Conservation (phyloP, 2,329 filamentous ascomycete species). For the Diplocarpon mali region DNA sequence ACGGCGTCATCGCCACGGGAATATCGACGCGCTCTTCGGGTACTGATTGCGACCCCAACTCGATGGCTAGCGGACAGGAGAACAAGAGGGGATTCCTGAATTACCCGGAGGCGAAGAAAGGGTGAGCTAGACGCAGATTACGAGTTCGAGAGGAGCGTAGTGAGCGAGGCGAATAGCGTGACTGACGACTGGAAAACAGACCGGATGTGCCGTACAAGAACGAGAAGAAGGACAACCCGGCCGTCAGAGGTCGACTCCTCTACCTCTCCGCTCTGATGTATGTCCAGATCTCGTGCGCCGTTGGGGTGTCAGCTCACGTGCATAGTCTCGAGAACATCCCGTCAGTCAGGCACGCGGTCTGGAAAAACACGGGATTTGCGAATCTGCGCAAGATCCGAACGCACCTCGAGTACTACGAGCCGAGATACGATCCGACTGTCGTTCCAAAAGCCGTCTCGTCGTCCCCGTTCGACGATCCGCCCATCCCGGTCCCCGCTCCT, state of each 20-base stretch:
- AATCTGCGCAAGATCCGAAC: slow-evolving; percentile 9
- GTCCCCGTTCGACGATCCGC: slow-evolving; percentile 5
- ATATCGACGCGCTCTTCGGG: not conserved
- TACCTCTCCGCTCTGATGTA: slow-evolving; percentile 11
- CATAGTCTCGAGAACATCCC: slow-evolving; percentile 13
- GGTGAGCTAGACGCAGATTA: not conserved
- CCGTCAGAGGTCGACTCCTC: slow-evolving; percentile 10
- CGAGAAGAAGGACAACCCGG: slow-evolving; percentile 11
- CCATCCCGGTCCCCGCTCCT: not conserved
- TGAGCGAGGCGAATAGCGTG: not conserved
- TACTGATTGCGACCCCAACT: not conserved
- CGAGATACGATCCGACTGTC: slow-evolving; percentile 15
- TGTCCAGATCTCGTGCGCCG: not conserved
- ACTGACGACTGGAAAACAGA: slow-evolving; percentile 6
- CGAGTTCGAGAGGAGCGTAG: not conserved
- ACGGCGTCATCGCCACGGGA: not conserved
- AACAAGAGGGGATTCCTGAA: slow-evolving; percentile 7
- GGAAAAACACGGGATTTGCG: slow-evolving; percentile 16
- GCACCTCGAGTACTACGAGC: slow-evolving; percentile 13
- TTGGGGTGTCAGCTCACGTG: slow-evolving; percentile 1
- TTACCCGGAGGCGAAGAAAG: slow-evolving; percentile 11
- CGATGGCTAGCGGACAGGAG: slow-evolving; percentile 5
- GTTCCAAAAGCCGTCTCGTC: slow-evolving; percentile 4
- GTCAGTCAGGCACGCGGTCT: slow-evolving; percentile 8
- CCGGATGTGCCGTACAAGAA: slow-evolving; percentile 14